phyloP scores from a whole-genome alignment of 495 filamentous ascomycete species.

The Penicillium desertorum region DNA sequence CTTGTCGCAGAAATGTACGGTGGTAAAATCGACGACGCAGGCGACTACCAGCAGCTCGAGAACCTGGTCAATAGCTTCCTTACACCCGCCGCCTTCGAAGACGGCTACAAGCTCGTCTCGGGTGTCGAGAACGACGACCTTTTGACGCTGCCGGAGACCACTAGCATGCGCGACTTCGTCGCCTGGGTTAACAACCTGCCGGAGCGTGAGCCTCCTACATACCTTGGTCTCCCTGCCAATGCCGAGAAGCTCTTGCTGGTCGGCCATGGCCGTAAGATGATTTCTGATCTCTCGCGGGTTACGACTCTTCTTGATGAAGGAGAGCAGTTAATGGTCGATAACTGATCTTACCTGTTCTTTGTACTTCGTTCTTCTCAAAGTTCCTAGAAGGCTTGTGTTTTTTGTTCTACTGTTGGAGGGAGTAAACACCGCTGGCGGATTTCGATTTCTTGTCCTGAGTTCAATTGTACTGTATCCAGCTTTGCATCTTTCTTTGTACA shows the following conservation, averaged over 20 bases:
- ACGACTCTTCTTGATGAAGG: slow-evolving; percentile 88
- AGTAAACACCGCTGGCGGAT: slow-evolving; percentile 26
- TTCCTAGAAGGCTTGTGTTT: background rate
- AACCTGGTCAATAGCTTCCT: slow-evolving; percentile 72
- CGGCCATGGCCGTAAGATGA: slow-evolving; percentile 81
- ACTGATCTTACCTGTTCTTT: slow-evolving; percentile 6
- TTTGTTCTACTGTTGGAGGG: background rate
- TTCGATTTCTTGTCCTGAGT: slow-evolving; percentile 11
- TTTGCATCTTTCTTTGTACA: slow-evolving; percentile 21
- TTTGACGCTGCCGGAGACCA: slow-evolving; percentile 74
- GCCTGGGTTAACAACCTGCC: slow-evolving; percentile 89
- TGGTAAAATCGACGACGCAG: slow-evolving; percentile 92
- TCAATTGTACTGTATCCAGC: slow-evolving; percentile 18
- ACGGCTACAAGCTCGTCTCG: slow-evolving; percentile 83
- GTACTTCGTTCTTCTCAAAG: background rate
- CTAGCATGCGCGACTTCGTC: slow-evolving; percentile 81
- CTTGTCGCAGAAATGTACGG: slow-evolving; percentile 94
- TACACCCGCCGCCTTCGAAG: slow-evolving; percentile 85
- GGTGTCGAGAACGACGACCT: slow-evolving; percentile 59
- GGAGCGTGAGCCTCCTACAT: slow-evolving; percentile 94
- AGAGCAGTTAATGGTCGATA: slow-evolving; percentile 83
- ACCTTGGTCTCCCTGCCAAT: slow-evolving; percentile 92
- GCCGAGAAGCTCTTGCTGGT: slow-evolving; percentile 95
- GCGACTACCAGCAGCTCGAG: slow-evolving; percentile 73
- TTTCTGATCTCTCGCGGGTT: slow-evolving; percentile 78